Evolutionary conservation across 2,329 filamentous ascomycete genomes (phyloP).

Genomic region (Gnomoniopsis sp.): DNA sequence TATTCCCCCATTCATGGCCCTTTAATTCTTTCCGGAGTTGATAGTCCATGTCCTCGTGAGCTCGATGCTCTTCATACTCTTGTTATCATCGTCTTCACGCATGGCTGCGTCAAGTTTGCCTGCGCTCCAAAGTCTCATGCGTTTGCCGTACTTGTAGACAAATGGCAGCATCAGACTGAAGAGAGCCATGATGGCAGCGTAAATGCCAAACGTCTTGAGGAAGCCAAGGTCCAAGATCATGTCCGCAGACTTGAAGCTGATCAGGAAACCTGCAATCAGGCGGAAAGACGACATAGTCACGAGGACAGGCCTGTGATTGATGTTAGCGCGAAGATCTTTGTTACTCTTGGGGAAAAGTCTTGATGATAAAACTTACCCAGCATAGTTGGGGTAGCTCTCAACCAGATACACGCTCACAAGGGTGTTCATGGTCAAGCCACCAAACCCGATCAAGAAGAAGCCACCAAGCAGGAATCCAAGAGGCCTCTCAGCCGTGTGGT

Average conservation of each 20-base stretch:
- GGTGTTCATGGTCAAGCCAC: conserved; percentile 12
- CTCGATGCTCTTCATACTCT: conserved; percentile 16
- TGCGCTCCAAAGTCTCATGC: conserved; percentile 14
- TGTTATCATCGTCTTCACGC: conserved; percentile 5
- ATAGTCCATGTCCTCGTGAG: background rate
- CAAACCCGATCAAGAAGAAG: conserved; percentile 14
- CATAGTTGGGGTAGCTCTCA: conserved; percentile 21
- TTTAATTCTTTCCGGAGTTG: background rate
- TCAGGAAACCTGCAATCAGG: conserved; percentile 22
- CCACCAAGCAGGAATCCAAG: conserved; percentile 7
- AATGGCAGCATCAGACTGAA: conserved; percentile 20
- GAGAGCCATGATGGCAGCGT: conserved; percentile 16
- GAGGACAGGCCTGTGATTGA: conserved; percentile 20
- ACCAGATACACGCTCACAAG: conserved; percentile 19
- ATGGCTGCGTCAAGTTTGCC: conserved; percentile 4
- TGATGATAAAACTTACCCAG: conserved; percentile 17
- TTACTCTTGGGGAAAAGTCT: background rate
- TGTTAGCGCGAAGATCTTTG: background rate
- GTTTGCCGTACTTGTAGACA: conserved; percentile 17
- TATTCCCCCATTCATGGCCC: background rate
- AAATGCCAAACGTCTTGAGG: conserved; percentile 19
- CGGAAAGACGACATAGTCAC: conserved; percentile 23
- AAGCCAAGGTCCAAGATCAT: conserved; percentile 20
- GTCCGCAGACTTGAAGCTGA: conserved; percentile 20
- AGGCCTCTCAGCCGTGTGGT: conserved; percentile 7